phyloP scores from a whole-genome alignment of 306 rosid species.

The Gastrolobium villosum region DNA sequence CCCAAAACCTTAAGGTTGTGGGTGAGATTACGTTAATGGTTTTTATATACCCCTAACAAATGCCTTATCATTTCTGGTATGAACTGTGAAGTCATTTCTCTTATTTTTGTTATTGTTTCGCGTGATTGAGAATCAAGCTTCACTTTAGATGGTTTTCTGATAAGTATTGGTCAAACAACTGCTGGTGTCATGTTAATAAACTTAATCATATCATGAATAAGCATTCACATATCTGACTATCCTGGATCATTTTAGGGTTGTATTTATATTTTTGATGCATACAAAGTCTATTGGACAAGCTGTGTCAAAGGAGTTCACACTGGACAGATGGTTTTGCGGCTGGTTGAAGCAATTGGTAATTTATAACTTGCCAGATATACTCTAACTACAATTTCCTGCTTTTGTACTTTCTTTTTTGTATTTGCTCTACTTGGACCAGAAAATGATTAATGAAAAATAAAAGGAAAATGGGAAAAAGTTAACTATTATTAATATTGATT shows the following conservation, averaged over 20 bases:
- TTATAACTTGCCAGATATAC: conserved; percentile 32
- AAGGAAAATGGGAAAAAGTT: neutral
- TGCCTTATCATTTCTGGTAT: neutral
- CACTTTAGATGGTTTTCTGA: neutral
- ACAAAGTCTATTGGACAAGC: conserved; percentile 89
- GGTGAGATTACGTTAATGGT: too few species aligned
- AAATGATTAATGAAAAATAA: neutral
- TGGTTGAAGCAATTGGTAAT: conserved; percentile 97
- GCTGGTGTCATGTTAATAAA: neutral
- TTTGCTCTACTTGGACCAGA: conserved; percentile 22
- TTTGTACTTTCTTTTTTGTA: neutral
- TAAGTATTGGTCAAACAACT: conserved; percentile 22
- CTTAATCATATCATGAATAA: conserved; percentile 24
- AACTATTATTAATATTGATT: neutral
- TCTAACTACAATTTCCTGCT: neutral
- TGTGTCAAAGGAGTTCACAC: conserved; percentile 92
- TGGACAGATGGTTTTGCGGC: conserved; percentile 87
- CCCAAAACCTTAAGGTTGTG: too few species aligned
- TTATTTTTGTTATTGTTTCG: conserved; percentile 34
- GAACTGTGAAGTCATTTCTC: conserved; percentile 19
- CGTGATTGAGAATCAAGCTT: neutral
- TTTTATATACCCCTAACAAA: too few species aligned
- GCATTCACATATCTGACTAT: conserved; percentile 38
- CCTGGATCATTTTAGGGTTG: conserved; percentile 76
- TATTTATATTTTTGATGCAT: conserved; percentile 80